Percentiles rank a stretch among this genome's conserved stretches.
Conservation (phyloP, 352 stramenopile genomes). For the Halophytophthora polymorphica region DNA sequence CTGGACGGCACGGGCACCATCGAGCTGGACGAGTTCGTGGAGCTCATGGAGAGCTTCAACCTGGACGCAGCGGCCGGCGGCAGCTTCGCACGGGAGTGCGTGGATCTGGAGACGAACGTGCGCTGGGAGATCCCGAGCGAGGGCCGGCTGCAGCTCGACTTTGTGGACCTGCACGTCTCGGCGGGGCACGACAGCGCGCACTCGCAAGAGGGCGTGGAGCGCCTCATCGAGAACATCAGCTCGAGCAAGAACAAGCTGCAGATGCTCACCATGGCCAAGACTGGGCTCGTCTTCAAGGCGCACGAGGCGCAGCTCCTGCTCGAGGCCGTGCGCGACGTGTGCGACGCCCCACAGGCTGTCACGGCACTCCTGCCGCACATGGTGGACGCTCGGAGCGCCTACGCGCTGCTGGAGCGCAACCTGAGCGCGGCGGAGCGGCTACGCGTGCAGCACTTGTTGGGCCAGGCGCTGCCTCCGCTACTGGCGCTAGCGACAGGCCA, state of each 20-base stretch:
- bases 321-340: conserved; percentile 59
- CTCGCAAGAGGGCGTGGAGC: conserved; percentile 58
- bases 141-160: conserved; percentile 59
- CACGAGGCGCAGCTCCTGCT: conserved; percentile 68
- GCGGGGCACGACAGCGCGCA: conserved; percentile 63
- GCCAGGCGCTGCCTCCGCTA: conserved; percentile 54
- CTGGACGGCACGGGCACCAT: conserved; percentile 69
- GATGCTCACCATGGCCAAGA: conserved; percentile 80
- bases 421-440: conserved; percentile 41
- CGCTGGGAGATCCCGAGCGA: conserved; percentile 62
- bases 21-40: conserved; percentile 75
- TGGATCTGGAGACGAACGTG: conserved; percentile 59
- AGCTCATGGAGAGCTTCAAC: conserved; percentile 73
- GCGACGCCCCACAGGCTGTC: conserved; percentile 62
- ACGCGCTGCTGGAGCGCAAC: conserved; percentile 64
- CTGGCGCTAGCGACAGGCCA: conserved; percentile 58
- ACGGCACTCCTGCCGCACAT: conserved; percentile 68
- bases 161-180: conserved; percentile 77
- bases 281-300: conserved; percentile 62
- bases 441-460: conserved; percentile 69
- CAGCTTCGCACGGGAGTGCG: conserved; percentile 47
- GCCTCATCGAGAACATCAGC: conserved; percentile 75
- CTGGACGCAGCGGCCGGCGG: conserved; percentile 32
- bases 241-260: conserved; percentile 76
- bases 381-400: conserved; percentile 61